These are phyloP conservation scores for Naganishia vaughanmartiniae DNA, from an alignment of 768 basidiomycete species.

Conservation along the genomic window DNA sequence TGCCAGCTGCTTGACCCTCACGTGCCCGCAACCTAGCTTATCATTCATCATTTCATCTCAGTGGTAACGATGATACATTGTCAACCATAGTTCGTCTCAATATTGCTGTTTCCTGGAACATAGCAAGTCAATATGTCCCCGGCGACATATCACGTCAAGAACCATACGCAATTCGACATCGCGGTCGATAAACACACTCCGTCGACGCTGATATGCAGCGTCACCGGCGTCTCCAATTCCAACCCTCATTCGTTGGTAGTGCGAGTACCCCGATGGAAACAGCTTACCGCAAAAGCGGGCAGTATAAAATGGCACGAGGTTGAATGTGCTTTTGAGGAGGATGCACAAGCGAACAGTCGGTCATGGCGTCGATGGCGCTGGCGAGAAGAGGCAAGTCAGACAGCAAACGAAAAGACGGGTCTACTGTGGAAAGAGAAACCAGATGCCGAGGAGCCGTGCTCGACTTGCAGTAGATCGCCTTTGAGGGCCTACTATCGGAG, in stretches of 20 bases:
- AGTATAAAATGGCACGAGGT: neutral
- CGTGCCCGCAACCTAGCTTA: too few relatives aligned
- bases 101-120: too few relatives aligned
- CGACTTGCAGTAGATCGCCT: neutral
- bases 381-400: neutral
- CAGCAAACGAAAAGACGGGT: neutral
- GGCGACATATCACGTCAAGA: neutral
- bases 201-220: neutral
- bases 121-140: neutral
- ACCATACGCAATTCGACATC: neutral
- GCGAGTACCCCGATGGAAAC: neutral
- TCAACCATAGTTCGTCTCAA: too few relatives aligned
- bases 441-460: neutral
- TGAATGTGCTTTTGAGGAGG: neutral
- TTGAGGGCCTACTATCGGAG: neutral
- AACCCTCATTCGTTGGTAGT: neutral
- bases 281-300: neutral
- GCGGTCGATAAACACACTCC: neutral
- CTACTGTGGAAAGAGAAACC: neutral
- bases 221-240: neutral
- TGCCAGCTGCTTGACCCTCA: too few relatives aligned
- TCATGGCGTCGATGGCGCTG: neutral
- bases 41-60: too few relatives aligned
- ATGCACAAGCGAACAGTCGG: neutral
- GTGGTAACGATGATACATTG: too few relatives aligned